Evolutionary conservation across 2,329 filamentous ascomycete genomes (phyloP).

Genomic region (Tolypocladium endophyticum): DNA sequence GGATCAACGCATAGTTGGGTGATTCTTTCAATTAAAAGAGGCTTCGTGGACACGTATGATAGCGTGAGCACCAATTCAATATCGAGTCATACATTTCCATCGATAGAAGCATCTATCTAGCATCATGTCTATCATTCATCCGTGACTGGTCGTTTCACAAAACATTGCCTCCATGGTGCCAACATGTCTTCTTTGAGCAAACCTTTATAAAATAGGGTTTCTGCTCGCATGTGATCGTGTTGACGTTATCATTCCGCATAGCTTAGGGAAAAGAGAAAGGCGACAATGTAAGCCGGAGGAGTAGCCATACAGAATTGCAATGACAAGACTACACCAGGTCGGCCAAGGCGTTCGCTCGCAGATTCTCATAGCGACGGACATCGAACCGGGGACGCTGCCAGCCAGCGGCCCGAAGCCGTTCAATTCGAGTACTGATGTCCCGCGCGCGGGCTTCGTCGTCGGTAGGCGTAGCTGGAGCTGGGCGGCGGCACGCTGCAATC

Average conservation of each 20-base stretch:
- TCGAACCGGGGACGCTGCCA: slow-evolving; percentile 49
- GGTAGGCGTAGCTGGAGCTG: slow-evolving; percentile 7
- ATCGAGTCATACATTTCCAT: neutral
- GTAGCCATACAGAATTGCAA: neutral
- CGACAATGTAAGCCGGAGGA: neutral
- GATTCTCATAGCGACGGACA: slow-evolving; percentile 37
- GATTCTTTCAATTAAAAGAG: neutral
- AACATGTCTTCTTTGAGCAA: neutral
- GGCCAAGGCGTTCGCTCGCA: slow-evolving; percentile 39
- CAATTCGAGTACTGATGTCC: slow-evolving; percentile 41
- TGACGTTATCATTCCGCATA: neutral
- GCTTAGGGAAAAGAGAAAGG: neutral
- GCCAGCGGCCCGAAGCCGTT: slow-evolving; percentile 40
- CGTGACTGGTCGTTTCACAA: neutral
- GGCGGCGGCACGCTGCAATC: slow-evolving; percentile 15
- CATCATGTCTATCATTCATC: neutral
- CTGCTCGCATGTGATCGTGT: neutral
- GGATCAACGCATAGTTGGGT: neutral
- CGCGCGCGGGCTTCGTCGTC: slow-evolving; percentile 25
- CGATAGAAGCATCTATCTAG: neutral
- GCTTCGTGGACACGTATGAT: neutral
- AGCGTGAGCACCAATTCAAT: neutral
- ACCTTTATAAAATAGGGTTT: neutral
- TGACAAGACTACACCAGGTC: slow-evolving; percentile 27
- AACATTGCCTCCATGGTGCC: neutral